A percentile compares a stretch with the other conserved stretches of the same genome.
Evolutionary conservation across 176 grass and related monocot genomes (phyloP).

Genomic region (Carex littledalei): DNA sequence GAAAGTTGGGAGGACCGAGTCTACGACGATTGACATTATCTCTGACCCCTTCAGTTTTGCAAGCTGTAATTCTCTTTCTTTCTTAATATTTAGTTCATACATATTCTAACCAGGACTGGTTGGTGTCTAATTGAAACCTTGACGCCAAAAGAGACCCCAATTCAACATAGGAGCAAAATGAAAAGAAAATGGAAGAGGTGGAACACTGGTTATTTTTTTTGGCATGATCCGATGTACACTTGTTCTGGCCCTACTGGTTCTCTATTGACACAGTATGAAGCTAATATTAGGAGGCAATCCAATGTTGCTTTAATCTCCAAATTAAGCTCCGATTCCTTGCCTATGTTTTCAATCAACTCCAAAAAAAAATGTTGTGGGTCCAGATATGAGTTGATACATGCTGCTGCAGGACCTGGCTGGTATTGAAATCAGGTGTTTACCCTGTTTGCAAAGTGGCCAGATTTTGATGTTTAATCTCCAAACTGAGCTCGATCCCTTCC

Average conservation of each 20-base stretch:
- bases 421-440: no score
- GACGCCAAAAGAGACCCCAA: background rate
- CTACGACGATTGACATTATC: slow-evolving; percentile 61
- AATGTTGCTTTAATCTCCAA: background rate
- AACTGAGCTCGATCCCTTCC: no score
- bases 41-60: slow-evolving; percentile 64
- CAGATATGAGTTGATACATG: no score
- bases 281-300: background rate
- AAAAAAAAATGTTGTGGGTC: background rate
- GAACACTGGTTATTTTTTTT: background rate
- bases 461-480: no score
- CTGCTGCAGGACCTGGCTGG: no score
- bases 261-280: background rate
- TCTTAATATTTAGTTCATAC: background rate
- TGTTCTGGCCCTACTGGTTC: background rate
- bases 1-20: slow-evolving; percentile 87
- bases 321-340: background rate
- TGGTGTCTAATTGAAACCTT: background rate
- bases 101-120: background rate
- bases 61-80: slow-evolving; percentile 52
- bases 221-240: background rate
- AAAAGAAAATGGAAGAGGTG: background rate
- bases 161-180: background rate
- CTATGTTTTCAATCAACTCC: no score
- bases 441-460: no score